Evolutionary conservation across 345 rosid genomes (phyloP).

Genomic region (Isatis tinctoria): DNA sequence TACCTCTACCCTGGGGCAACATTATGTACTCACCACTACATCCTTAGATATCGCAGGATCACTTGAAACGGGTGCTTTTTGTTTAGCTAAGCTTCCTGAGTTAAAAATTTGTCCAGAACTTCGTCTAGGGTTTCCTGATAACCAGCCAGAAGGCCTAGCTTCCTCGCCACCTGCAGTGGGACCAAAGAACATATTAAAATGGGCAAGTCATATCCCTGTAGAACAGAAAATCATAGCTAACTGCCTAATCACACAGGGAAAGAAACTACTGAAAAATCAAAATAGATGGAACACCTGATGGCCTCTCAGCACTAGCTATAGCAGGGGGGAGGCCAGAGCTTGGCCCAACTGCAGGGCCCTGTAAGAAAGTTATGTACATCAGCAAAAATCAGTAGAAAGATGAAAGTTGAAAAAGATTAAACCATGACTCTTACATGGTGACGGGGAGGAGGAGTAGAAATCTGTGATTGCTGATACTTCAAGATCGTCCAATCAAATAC

Average conservation of each 20-base stretch:
- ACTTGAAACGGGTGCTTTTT: slow-evolving; percentile 46
- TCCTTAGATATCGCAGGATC: slow-evolving; percentile 51
- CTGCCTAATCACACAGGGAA: not conserved
- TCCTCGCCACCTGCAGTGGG: slow-evolving; percentile 37
- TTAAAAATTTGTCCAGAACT: slow-evolving; percentile 43
- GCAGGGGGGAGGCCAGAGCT: slow-evolving; percentile 65
- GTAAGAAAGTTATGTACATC: slow-evolving; percentile 3
- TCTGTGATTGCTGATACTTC: slow-evolving; percentile 83
- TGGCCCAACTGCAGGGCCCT: slow-evolving; percentile 81
- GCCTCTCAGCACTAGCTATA: slow-evolving; percentile 55
- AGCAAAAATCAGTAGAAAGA: not conserved
- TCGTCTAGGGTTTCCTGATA: slow-evolving; percentile 41
- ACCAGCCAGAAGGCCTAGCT: slow-evolving; percentile 49
- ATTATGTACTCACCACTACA: slow-evolving; percentile 34
- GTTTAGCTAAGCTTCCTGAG: slow-evolving; percentile 46
- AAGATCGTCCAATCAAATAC: slow-evolving; percentile 94
- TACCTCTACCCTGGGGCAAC: not conserved
- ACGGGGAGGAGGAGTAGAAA: slow-evolving; percentile 61
- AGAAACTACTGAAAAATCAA: not conserved
- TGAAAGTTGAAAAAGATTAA: not conserved
- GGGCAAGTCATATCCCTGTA: not conserved
- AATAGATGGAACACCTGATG: slow-evolving; percentile 45
- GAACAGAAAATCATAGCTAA: not conserved
- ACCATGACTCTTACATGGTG: slow-evolving; percentile 43
- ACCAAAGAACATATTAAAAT: slow-evolving; percentile 12